Evolutionary conservation across 192 early-diverging fungal genomes (phyloP), one percentile per base, ranked within the genome.

Genomic region (Linnemannia hyalina): DNA sequence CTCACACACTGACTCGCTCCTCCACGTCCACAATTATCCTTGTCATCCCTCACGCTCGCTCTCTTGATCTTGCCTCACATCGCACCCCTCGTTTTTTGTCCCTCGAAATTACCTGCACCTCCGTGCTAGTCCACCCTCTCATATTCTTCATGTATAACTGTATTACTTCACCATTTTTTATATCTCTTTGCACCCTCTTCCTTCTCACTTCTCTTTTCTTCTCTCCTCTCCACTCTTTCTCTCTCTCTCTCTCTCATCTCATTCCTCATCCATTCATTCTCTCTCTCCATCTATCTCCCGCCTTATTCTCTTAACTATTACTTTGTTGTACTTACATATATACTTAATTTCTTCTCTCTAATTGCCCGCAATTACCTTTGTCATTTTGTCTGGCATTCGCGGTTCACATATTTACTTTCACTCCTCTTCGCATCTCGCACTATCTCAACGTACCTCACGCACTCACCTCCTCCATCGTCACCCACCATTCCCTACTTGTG

Each of bases 21-120:
- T 65, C 9, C 7, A 65, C 60, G 11, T 32, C 26, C n/a, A 29
- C 60, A 26, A 15, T 11, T 32, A 35, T 13, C 26, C 26, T 16
- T 13, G 23, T 65, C 60, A 15, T 65, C 60, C 60, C n/a, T 65
- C 29, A 0, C 26, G 9, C 29, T 32, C 29, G 32, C 60, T 65
- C 60, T 65, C 13, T 65, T 23, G 22, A 26, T 65, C 60, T 29
- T 65, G 57, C 15, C 60, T 65, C 26, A 13, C 72, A 20, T 49
- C 72, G 72, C 72, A 73, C 46, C 46, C 26, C 72, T 49, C 42
- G 72, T 47, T 46, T 46, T 46, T 41, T 29, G 29, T 65, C 60
- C 60, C 60, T 65, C 11, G 60, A 63, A 65, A 65, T 65, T 32
- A 32, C 60, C 23, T 65, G 4, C 60, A 65, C 60, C 60, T 65